Evolutionary conservation across 495 filamentous ascomycete species (phyloP), one percentile per base, ranked within the genome.

Genomic region (Filosporella fistucella): DNA sequence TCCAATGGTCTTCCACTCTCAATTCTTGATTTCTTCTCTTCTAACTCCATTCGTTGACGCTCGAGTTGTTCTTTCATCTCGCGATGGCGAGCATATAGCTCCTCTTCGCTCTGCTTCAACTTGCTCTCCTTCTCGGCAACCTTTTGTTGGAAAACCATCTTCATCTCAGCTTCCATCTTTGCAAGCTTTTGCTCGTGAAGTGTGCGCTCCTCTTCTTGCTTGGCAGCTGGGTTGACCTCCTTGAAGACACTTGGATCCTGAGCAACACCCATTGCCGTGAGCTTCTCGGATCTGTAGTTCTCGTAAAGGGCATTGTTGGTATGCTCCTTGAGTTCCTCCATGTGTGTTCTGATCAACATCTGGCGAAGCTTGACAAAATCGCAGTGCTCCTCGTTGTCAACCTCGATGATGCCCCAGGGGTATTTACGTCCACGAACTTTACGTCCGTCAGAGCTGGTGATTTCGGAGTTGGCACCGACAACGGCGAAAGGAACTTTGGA

Each of bases 71-170:
- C 93, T 77, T 97, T 98, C 93, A 98, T 98, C 77, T 98, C 93
- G 61, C 89, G 81, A 72, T 98, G 93, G 59, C 93, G 84, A 46
- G 94, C 89, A 60, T 97, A 96, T 52, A 98, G 71, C 76, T 98
- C 93, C 69, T 97, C 93, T 70, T 98, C 93, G 78, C 89, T 95
- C 75, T 96, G 91, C 68, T 90, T 93, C 67, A 98, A 77, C 72
- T 98, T 98, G 81, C 89, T 95, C 70, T 98, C 93, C 79, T 98
- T 98, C 71, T 98, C 93, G 49, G 88, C 81, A 17, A 98, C 93
- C 86, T 98, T 98, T 68, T 97, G 94, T 67, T 98, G 93, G 89
- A 98, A 98, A 61, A 98, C 93, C 93, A 97, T 96, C 88, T 97
- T 97, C 93, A 98, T 98, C 68, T 98, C 93, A 61, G 87, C 79